A percentile compares a stretch with the other conserved stretches of the same genome.
Conservation (phyloP, 768 basidiomycete species). For the Pleurotus tuber-regium region DNA sequence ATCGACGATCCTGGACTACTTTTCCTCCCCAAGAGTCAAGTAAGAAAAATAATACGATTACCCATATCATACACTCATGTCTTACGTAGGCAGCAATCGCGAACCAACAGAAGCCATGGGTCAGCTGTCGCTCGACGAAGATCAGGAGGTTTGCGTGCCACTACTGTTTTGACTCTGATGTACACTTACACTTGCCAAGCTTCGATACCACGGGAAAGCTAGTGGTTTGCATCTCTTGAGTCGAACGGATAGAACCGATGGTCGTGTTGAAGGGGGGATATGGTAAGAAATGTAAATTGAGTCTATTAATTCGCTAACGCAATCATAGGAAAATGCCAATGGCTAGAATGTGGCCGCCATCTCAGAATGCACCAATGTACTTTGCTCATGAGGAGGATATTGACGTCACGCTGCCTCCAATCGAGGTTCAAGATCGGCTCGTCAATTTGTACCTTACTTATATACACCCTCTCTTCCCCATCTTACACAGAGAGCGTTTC, state of each 20-base stretch:
- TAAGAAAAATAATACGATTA: not conserved
- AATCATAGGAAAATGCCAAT: constrained; percentile 62
- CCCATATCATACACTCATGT: too few species aligned
- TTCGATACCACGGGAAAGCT: constrained; percentile 80
- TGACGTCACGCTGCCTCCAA: constrained; percentile 54
- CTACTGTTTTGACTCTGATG: not conserved
- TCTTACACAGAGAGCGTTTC: constrained; percentile 74
- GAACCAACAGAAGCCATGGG: constrained; percentile 60
- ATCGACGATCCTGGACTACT: not conserved
- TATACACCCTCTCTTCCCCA: constrained; percentile 80
- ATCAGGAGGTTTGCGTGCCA: constrained; percentile 54
- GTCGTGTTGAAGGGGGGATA: constrained; percentile 65
- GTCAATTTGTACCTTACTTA: constrained; percentile 79
- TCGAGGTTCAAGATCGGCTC: constrained; percentile 62
- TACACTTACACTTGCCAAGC: constrained; percentile 36
- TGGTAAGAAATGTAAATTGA: constrained; percentile 40
- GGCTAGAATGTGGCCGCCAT: constrained; percentile 72
- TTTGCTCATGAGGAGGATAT: constrained; percentile 42
- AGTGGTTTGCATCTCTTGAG: constrained; percentile 78
- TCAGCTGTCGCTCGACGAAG: constrained; percentile 71
- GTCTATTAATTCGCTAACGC: constrained; percentile 15
- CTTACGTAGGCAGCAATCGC: constrained; percentile 16
- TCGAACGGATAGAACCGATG: constrained; percentile 61
- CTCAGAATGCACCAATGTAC: constrained; percentile 36
- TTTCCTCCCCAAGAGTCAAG: not conserved